Evolutionary conservation across 768 basidiomycete species (phyloP), one percentile per base, ranked within the genome.

Genomic region (Mycena filopes): DNA sequence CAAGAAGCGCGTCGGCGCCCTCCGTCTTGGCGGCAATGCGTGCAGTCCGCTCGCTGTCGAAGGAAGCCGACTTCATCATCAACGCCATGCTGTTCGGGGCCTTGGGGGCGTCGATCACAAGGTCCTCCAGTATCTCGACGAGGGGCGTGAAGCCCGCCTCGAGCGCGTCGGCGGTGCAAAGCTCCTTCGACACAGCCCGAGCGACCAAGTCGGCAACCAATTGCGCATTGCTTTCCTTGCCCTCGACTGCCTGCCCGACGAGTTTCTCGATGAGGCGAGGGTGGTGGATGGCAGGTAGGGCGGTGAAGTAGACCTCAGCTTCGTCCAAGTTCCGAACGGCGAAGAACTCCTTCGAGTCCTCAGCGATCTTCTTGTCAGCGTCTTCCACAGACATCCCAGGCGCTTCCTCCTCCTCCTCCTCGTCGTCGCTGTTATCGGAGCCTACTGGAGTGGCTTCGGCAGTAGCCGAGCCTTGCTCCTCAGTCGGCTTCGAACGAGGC

Each of bases 331-430:
- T 92, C 69, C 93, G 91, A 70, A 94, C 88, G 68, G 83, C 86
- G 77, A 91, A 95, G 82, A 95, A 92, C 81, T 98, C 95, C 78
- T 93, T 94, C 60, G 82, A 79, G 70, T 96, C 93, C 71, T 95
- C 90, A 16, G 81, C 83, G 70, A 97, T 90, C 83, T 91, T 93
- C 75, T 87, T 87, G 77, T 85, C 83, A 40, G 89, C 92, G 20
- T 88, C 87, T 1, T 79, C 86, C 70, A 89, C 89, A 0, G 86
- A 81, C 86, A 95, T 89, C 55, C 82, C 80, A 25, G 78, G 70
- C 10, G 72, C 75, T 15, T 71, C 77, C 36, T 80, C 82, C 11
- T 86, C 87, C 20, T 82, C 81, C 42, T 86, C 88, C 4, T 83
- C 82, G 42, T 84, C 84, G 46, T 82, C 80, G 43, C 77, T 80